These are phyloP conservation scores for Mallotus repandus DNA, from an alignment of 441 rosid species.

Conservation along the genomic window DNA sequence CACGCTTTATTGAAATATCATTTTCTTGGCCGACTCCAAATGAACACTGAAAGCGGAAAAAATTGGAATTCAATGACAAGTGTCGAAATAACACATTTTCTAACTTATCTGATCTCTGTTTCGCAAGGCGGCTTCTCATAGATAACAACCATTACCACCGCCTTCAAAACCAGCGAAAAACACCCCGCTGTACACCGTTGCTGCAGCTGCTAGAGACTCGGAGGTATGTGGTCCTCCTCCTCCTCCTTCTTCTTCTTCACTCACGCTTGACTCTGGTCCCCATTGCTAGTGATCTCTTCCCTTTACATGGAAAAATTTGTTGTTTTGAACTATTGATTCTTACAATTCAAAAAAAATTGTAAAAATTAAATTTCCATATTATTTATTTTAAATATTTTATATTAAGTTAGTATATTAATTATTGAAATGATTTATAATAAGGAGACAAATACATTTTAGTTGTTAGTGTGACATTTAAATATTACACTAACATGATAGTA, in stretches of 20 bases:
- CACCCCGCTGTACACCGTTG: not conserved
- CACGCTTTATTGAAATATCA: constrained; percentile 9
- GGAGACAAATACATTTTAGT: too few relatives aligned
- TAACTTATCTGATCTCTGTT: not conserved
- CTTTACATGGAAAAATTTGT: too few relatives aligned
- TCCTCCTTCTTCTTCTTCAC: not conserved
- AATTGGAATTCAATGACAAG: constrained; percentile 21
- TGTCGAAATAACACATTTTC: not conserved
- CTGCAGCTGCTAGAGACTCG: constrained; percentile 20
- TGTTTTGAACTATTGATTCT: too few relatives aligned
- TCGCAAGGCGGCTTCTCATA: not conserved
- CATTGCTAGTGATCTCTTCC: not conserved
- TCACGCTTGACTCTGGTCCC: constrained; percentile 31
- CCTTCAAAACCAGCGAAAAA: not conserved
- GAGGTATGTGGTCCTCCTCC: not conserved
- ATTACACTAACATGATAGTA: too few relatives aligned
- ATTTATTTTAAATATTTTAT: too few relatives aligned
- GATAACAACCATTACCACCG: not conserved
- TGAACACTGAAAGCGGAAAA: not conserved
- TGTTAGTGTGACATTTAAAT: too few relatives aligned
- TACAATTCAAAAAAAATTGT: too few relatives aligned
- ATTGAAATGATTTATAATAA: too few relatives aligned
- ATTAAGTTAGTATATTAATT: too few relatives aligned
- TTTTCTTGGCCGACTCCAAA: constrained; percentile 8
- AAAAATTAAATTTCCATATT: too few relatives aligned